Percentiles rank a stretch among this genome's conserved stretches.
Conservation (phyloP, 2,329 filamentous ascomycete species). For the Mycogone perniciosa region DNA sequence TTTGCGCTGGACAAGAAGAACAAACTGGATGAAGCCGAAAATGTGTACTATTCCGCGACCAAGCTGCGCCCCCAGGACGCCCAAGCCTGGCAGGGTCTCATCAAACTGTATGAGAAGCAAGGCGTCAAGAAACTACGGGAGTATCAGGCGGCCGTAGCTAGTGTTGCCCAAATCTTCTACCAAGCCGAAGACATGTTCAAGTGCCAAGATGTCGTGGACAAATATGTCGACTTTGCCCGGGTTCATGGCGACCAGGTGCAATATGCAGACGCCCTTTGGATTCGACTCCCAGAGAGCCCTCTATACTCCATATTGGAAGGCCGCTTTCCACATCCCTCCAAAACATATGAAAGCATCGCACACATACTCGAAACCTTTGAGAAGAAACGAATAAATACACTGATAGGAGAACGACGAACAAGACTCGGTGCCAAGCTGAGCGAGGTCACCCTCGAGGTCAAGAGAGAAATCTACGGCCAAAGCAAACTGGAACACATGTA, state of each 20-base stretch:
- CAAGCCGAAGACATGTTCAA: constrained; percentile 58
- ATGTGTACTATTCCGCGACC: constrained; percentile 67
- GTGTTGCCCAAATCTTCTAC: constrained; percentile 68
- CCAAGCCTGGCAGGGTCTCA: constrained; percentile 87
- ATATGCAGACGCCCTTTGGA: constrained; percentile 67
- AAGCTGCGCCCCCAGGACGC: constrained; percentile 65
- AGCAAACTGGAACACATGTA: constrained; percentile 80
- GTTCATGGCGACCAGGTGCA: constrained; percentile 65
- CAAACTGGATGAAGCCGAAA: constrained; percentile 65
- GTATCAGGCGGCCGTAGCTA: constrained; percentile 68
- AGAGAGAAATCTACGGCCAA: constrained; percentile 69
- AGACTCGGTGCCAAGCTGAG: constrained; percentile 76
- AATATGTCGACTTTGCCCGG: constrained; percentile 69
- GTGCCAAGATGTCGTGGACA: constrained; percentile 65
- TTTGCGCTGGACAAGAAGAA: constrained; percentile 76
- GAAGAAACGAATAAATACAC: constrained; percentile 78
- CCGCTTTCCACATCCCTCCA: constrained; percentile 68
- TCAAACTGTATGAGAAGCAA: constrained; percentile 79
- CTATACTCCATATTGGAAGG: constrained; percentile 81
- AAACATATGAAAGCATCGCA: constrained; percentile 75
- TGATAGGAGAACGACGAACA: constrained; percentile 84
- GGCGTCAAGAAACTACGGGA: constrained; percentile 60
- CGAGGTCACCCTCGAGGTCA: constrained; percentile 81
- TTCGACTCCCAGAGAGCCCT: constrained; percentile 73
- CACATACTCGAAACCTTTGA: constrained; percentile 82